Percentiles rank a stretch among this genome's conserved stretches.
Conservation (phyloP, 208 protist species). For the Herpetomonas tarakana region DNA sequence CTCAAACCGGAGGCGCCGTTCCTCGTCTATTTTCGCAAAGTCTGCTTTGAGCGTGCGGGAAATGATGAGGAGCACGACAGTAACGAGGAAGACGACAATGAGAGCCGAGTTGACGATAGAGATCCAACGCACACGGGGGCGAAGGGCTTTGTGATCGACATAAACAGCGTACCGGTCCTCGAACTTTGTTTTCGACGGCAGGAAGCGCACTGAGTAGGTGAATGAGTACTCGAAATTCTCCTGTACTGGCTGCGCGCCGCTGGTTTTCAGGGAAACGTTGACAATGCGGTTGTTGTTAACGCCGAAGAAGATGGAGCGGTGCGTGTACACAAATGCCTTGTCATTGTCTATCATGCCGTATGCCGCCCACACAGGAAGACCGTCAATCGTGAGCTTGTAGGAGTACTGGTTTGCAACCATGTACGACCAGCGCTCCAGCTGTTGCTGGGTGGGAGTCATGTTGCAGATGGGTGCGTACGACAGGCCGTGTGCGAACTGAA, state of each 20-base stretch:
- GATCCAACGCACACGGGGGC: constrained; percentile 92
- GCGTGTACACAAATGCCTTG: constrained; percentile 63
- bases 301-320: constrained; percentile 82
- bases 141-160: constrained; percentile 87
- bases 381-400: constrained; percentile 68
- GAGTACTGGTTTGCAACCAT: constrained; percentile 37
- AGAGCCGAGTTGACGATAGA: constrained; percentile 93
- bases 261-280: constrained; percentile 59
- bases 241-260: constrained; percentile 6
- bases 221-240: constrained; percentile 54
- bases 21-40: constrained; percentile 68
- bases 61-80: constrained; percentile 90
- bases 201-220: constrained; percentile 84
- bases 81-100: constrained; percentile 87
- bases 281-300: constrained; percentile 63
- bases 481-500: constrained; percentile 39
- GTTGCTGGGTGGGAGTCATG: constrained; percentile 10
- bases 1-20: constrained; percentile 38
- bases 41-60: constrained; percentile 84
- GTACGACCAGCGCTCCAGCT: constrained; percentile 13
- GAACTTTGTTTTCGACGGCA: constrained; percentile 62
- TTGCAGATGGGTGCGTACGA: constrained; percentile 28
- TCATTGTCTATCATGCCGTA: constrained; percentile 21
- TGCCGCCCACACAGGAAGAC: constrained; percentile 40
- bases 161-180: constrained; percentile 86